Percentiles rank a stretch among this genome's conserved stretches.
phyloP scores from a whole-genome alignment of 805 yeast genomes.

The Candida rishiriensis region DNA sequence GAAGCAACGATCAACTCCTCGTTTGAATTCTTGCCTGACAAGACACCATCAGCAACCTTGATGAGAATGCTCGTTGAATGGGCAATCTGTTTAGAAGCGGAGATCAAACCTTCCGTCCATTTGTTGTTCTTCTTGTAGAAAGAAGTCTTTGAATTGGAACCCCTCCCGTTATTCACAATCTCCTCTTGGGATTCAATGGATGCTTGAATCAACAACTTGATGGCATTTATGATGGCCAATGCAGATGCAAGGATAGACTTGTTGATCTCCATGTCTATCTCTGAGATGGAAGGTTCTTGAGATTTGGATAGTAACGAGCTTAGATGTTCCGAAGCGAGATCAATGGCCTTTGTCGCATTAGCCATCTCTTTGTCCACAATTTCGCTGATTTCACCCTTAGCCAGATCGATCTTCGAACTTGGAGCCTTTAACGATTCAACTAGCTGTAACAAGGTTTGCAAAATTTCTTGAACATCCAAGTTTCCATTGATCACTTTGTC shows the following conservation, averaged over 20 bases:
- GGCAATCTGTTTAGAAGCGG: constrained; percentile 87
- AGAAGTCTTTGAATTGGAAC: constrained; percentile 60
- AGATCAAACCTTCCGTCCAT: constrained; percentile 91
- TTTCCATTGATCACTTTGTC: constrained; percentile 76
- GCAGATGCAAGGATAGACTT: constrained; percentile 77
- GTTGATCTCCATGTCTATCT: constrained; percentile 63
- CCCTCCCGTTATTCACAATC: constrained; percentile 61
- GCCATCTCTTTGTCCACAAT: constrained; percentile 71
- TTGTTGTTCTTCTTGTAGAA: constrained; percentile 83
- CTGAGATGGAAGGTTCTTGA: constrained; percentile 46
- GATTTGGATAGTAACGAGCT: constrained; percentile 44
- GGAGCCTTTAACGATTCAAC: constrained; percentile 49
- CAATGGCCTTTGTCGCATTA: constrained; percentile 66
- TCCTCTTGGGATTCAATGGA: constrained; percentile 81
- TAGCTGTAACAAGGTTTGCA: constrained; percentile 53
- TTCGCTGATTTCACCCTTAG: constrained; percentile 56
- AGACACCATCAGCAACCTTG: constrained; percentile 81
- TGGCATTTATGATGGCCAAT: constrained; percentile 73
- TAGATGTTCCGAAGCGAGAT: constrained; percentile 59
- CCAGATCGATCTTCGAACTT: constrained; percentile 25
- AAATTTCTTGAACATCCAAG: constrained; percentile 63
- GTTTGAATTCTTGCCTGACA: constrained; percentile 53
- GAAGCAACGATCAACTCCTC: constrained; percentile 88
- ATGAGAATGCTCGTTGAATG: constrained; percentile 77
- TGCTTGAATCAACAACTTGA: constrained; percentile 63